These are phyloP conservation scores for Saccharomyces pastorianus DNA, from an alignment of 1,139 yeast genomes.

Conservation along the genomic window DNA sequence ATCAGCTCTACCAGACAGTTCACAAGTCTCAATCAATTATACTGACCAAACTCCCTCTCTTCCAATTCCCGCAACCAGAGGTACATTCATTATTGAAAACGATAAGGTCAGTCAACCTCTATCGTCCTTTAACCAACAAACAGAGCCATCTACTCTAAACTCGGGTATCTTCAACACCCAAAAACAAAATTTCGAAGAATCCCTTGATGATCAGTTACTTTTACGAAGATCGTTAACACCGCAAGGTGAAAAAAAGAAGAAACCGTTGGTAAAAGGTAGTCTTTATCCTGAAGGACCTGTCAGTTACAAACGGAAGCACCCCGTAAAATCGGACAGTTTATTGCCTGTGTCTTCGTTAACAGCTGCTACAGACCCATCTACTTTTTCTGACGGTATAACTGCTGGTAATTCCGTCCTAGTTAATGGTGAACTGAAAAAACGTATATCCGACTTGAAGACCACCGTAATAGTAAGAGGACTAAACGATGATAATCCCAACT, in stretches of 20 bases:
- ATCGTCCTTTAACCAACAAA: background rate
- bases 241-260: slow-evolving; percentile 11
- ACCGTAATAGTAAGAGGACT: slow-evolving; percentile 32
- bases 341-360: slow-evolving; percentile 8
- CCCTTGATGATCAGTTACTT: background rate
- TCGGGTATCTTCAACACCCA: background rate
- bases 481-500: slow-evolving; percentile 27
- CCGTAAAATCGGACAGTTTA: slow-evolving; percentile 4
- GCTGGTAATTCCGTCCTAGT: background rate
- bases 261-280: slow-evolving; percentile 27
- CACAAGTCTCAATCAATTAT: background rate
- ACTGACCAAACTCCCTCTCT: background rate
- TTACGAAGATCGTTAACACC: slow-evolving; percentile 1
- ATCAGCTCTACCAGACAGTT: slow-evolving; percentile 5
- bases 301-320: slow-evolving; percentile 16
- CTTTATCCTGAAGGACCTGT: slow-evolving; percentile 30
- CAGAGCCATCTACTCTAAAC: background rate
- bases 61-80: background rate
- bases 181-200: background rate
- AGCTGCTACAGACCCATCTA: slow-evolving; percentile 3
- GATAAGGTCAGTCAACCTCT: background rate
- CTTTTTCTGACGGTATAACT: background rate
- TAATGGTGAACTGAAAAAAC: slow-evolving; percentile 10
- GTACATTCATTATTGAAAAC: background rate
- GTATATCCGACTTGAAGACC: slow-evolving; percentile 29